phyloP scores from a whole-genome alignment of 768 basidiomycete genomes.

The Crassisporium funariophilum region DNA sequence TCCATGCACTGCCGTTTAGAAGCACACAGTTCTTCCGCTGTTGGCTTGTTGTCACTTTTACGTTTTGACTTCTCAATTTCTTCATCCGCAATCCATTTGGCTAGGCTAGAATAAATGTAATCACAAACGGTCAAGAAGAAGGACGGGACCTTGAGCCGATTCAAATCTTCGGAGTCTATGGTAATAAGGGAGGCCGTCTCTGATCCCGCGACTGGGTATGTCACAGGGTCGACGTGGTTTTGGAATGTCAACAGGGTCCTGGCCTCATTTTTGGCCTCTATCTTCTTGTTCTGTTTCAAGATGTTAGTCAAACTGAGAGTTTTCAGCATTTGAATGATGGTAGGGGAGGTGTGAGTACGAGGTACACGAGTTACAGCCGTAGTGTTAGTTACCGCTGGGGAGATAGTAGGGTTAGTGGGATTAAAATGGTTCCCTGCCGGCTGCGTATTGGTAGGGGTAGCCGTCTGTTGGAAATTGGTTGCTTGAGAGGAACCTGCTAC shows the following conservation, averaged over 20 bases:
- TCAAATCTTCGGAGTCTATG: neutral
- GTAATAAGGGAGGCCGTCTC: slow-evolving; percentile 16
- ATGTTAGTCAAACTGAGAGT: neutral
- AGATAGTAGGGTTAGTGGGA: no score
- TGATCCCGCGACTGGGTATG: slow-evolving; percentile 2
- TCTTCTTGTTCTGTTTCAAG: slow-evolving; percentile 8
- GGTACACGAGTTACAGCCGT: neutral
- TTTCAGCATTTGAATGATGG: slow-evolving; percentile 1
- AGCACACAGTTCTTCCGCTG: neutral
- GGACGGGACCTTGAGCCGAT: neutral
- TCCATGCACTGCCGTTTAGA: neutral
- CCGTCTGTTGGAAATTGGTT: no score
- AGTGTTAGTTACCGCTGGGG: no score
- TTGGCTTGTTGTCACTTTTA: neutral
- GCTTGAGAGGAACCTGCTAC: neutral
- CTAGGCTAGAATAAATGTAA: neutral
- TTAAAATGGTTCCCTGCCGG: no score
- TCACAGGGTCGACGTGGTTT: neutral
- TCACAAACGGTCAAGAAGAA: neutral
- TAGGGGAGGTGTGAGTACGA: neutral
- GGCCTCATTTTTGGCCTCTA: slow-evolving; percentile 6
- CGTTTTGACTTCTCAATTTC: neutral
- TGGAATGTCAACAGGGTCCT: neutral
- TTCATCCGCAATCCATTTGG: slow-evolving; percentile 1
- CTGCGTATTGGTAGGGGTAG: no score